Evolutionary conservation across 257 asterid species (phyloP).

Genomic region (Solanum corneliomulleri): DNA sequence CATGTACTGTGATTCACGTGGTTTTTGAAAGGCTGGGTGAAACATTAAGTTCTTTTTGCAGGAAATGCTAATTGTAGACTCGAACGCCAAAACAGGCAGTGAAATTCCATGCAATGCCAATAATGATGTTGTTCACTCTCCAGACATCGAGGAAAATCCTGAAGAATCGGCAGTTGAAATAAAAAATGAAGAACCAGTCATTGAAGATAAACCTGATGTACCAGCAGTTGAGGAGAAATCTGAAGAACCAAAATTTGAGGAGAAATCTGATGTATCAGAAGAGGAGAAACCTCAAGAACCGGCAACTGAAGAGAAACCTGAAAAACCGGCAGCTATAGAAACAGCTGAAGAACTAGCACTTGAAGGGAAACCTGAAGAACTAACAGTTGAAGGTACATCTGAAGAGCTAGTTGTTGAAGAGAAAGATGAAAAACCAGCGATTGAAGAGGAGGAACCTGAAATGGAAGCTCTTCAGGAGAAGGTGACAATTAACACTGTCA

Average conservation of each 20-base stretch:
- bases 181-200: neutral
- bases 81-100: conserved; percentile 2
- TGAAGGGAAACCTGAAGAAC: neutral
- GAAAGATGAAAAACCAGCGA: neutral
- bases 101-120: neutral
- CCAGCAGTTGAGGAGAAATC: neutral
- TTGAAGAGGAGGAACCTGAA: neutral
- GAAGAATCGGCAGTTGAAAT: neutral
- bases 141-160: neutral
- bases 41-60: neutral
- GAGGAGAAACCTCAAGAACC: neutral
- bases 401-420: neutral
- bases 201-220: neutral
- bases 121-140: neutral
- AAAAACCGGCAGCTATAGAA: neutral
- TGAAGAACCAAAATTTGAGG: neutral
- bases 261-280: neutral
- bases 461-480: neutral
- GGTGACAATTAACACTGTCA: neutral
- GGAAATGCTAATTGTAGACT: neutral
- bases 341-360: neutral
- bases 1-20: neutral
- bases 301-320: neutral
- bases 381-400: neutral
- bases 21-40: neutral